phyloP scores from a whole-genome alignment of 2,329 filamentous ascomycete genomes.

The Ophiostoma sp. region DNA sequence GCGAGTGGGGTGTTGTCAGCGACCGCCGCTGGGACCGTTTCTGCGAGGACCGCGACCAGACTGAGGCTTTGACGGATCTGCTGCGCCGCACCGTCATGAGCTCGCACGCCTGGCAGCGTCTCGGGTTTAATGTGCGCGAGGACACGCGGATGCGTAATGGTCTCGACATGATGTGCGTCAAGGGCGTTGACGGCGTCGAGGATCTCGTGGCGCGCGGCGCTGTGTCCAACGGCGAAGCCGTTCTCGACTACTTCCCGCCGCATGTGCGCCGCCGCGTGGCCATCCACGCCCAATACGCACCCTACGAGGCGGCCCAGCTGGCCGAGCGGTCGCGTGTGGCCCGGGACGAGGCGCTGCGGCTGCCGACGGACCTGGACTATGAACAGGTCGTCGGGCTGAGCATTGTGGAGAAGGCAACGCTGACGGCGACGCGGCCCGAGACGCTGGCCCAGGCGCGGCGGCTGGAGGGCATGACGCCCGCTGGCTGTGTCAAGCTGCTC shows the following conservation, averaged over 20 bases:
- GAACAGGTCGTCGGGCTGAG: conserved; percentile 70
- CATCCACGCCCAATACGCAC: conserved; percentile 83
- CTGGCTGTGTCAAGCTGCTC: conserved; percentile 61
- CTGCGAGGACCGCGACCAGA: conserved; percentile 63
- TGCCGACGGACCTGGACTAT: conserved; percentile 79
- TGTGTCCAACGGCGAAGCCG: conserved; percentile 31
- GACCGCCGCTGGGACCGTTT: conserved; percentile 75
- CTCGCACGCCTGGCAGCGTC: conserved; percentile 34
- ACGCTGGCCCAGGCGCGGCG: conserved; percentile 85
- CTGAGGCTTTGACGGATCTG: conserved; percentile 62
- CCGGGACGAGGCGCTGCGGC: conserved; percentile 71
- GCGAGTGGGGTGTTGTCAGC: conserved; percentile 73
- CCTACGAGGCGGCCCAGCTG: conserved; percentile 75
- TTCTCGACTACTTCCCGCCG: conserved; percentile 53
- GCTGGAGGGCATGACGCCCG: conserved; percentile 74
- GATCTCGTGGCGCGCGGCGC: conserved; percentile 61
- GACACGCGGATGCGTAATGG: conserved; percentile 61
- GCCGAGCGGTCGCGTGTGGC: conserved; percentile 66
- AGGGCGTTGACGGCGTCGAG: conserved; percentile 51
- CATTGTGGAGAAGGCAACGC: conserved; percentile 71
- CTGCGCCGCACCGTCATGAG: conserved; percentile 44
- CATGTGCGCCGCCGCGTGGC: conserved; percentile 68
- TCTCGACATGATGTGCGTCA: conserved; percentile 74
- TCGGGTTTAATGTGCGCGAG: conserved; percentile 39
- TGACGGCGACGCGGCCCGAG: conserved; percentile 73